Base-by-base conservation (phyloP, 305 asterid species). In the Caryopteris hybrid region DNA sequence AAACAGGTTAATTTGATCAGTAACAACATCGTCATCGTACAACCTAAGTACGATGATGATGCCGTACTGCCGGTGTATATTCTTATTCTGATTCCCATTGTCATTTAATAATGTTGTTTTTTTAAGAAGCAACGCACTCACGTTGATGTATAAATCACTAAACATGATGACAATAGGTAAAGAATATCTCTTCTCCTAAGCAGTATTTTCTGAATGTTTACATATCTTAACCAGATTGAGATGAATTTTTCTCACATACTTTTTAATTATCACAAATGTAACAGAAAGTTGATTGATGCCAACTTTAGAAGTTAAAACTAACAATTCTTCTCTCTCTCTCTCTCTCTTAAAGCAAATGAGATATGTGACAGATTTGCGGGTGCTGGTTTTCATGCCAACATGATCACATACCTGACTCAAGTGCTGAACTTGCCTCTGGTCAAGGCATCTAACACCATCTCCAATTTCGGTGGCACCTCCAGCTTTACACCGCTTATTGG, bases 401-500 rank as follows among this genome's bases (percentile, higher is more conserved):
- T 89, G 88, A 86, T 89, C 67, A 79, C 94, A 55, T 89, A 89
- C 72, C 86, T 89, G 1, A 89, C 94, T 20, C 84, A 80, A 38
- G 85, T 77, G 27, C 81, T 86, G 45, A 86, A 89, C 70, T 68
- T 89, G 81, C 96, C 96, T 11, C 82, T 86, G 20, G 94, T 86
- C 13, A 79, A 85, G 80, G 96, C 96, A 6, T 83, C 96, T 25
- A 86, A 89, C 75, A 85, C 84, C 17, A 67, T 89, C 62, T 62
- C 88, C 58, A 83, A 80, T 64, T 89, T 86, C 23, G 88, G 87
- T 5, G 96, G 96, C 11, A 77, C 91, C 10, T 76, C 94, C 29
- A 85, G 78, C 69, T 89, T 89, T 72, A 89, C 94, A 0, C 92
- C 96, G 0, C 85, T 89, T 22, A 61, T 89, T 10, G 96, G 96